Base-by-base conservation (phyloP, 305 asterid species). In the Plantago lanceolata region DNA sequence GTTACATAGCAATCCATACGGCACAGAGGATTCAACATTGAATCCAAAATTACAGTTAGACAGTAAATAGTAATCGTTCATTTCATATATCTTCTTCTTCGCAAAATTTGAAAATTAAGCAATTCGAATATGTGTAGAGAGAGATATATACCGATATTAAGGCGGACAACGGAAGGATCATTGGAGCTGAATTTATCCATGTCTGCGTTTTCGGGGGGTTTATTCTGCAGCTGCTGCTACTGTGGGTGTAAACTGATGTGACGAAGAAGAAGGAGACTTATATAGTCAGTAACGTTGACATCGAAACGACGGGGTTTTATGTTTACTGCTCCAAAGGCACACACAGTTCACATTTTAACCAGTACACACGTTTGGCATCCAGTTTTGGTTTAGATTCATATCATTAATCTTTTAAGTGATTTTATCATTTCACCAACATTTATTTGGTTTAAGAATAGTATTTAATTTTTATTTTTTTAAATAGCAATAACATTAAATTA, bases 61-160 rank as follows among this genome's bases (percentile, higher is more conserved):
- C 13, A 40, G 45, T 40, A 4, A 40, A n/a, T n/a, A n/a, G n/a
- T n/a, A n/a, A n/a, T n/a, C n/a, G n/a, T n/a, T 40, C 45, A 40
- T 15, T 40, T 40, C 45, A 3, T 40, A 40, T 33, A 12, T 40
- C 45, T 40, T 40, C 45, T 40, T 40, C 15, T 40, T 40, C 15
- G 45, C 45, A 40, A 40, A 12, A 40, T 40, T 40, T 12, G 45
- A 40, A 11, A 40, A 40, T 40, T 11, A 12, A 11, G 21, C 3
- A 49, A 50, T 50, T 21, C 8, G 56, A 5, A 19, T 19, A 19
- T 52, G 5, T 8, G 1, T 11, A 17, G 14, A 17, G 9, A n/a
- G 47, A 33, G 28, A 15, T 21, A 28, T n/a, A 59, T 26, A 88
- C 96, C 97, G 56, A 90, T 80, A 62, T 85, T 87, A 47, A 90